Conservation (phyloP, 1,284 basidiomycete species). For the Naganishia liquefaciens region DNA sequence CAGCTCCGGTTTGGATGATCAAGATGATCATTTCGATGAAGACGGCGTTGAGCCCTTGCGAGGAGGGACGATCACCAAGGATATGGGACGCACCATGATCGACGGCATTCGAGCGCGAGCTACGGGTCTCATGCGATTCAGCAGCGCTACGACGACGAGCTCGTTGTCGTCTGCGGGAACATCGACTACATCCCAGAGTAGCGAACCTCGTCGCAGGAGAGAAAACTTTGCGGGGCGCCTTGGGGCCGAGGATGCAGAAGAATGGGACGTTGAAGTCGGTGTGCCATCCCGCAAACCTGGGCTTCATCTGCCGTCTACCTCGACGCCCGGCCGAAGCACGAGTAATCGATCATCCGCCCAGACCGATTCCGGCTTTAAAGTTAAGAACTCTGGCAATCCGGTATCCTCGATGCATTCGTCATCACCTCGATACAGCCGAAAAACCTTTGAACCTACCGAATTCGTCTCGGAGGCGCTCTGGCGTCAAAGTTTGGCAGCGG, state of each 20-base stretch:
- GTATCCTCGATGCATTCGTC: not conserved
- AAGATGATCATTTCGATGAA: constrained; percentile 63
- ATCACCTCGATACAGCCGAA: not conserved
- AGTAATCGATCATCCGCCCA: constrained; percentile 1
- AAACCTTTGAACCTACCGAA: constrained; percentile 1
- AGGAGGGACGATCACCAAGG: constrained; percentile 68
- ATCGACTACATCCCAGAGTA: not conserved
- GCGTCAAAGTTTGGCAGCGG: constrained; percentile 65
- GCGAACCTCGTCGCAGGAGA: not conserved
- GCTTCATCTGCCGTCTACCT: not conserved
- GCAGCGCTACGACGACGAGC: constrained; percentile 47
- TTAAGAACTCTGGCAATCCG: not conserved
- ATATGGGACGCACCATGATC: constrained; percentile 2
- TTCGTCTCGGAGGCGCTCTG: not conserved
- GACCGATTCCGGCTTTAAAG: constrained; percentile 25
- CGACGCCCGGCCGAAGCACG: not conserved
- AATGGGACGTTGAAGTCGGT: constrained; percentile 3
- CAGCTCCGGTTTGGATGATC: not conserved
- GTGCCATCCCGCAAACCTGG: not conserved
- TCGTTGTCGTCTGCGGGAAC: constrained; percentile 45
- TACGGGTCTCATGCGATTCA: constrained; percentile 60
- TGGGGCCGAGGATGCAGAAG: constrained; percentile 16
- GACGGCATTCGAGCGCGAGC: not conserved
- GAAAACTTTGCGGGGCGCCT: not conserved
- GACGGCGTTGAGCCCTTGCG: constrained; percentile 78